Base-by-base conservation (phyloP, 179 eudicot genomes). In the Actinidia polygama region DNA sequence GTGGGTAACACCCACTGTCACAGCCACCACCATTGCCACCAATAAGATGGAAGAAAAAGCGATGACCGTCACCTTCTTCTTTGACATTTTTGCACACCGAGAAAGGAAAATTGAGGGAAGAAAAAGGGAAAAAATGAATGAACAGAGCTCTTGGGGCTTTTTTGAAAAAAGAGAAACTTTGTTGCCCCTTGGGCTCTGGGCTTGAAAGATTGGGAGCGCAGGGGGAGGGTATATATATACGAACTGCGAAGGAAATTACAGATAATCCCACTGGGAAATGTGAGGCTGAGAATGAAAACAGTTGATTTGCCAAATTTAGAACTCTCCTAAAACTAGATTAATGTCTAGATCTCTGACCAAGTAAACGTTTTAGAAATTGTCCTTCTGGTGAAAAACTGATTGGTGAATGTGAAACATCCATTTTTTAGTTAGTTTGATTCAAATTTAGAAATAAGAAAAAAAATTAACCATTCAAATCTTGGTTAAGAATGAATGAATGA, bases 21-120 rank as follows among this genome's bases (percentile, higher is more conserved):
- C 85, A 0, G 75, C 86, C 23, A 85, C 85, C 11, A 88, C 80
- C 14, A 88, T 74, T 1, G 82, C 82, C 21, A 88, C 87, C 16
- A 88, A 79, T 12, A 90, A 51, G 5, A 90, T 46, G 46, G 87
- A 73, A 1, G 88, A 86, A 58, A 88, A 7, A 44, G 59, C 81
- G 54, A 86, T 72, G 53, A 87, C 47, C 1, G 84, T 49, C 16
- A 83, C 71, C 71, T 86, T 82, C 40, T 84, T 81, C 26, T 86
- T 79, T 6, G 73, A 69, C 79, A 79, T 79, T 11, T 63, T 40
- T n/a, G 23, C 67, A 40, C 6, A 24, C 23, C 3, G n/a, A 11
- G 30, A 53, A 55, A 54, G 18, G 7, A 46, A 54, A 18, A 15
- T 4, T 0, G 18, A 1, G 24, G 24, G 16, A 62, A 40, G 11